Base-by-base conservation (phyloP, 148 eudicot species). In the Salicornia ramosissima region DNA sequence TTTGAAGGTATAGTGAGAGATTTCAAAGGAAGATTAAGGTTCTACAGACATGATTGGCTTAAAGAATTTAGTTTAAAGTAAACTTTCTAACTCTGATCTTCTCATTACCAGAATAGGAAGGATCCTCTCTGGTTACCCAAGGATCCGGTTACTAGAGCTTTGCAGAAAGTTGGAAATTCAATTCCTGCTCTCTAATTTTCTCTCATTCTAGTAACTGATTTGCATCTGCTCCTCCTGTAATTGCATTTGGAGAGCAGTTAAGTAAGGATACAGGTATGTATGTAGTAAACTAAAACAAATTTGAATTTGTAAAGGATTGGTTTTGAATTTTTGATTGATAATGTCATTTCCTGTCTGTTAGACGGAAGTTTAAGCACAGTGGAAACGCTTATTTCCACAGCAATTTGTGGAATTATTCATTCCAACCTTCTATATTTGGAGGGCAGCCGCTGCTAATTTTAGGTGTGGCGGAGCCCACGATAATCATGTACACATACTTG, bases 171-270 rank as follows among this genome's bases (percentile, higher is more conserved):
- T 46, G 51, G 19, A 46, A 13, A 45, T 6, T 6, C 18, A 1
- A 4, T 14, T 13, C 5, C 30, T 54, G 4, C 59, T 11, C 24
- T 34, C 49, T 36, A 8, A 34, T 24, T 24, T 50, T n/a, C n/a
- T n/a, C n/a, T n/a, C n/a, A n/a, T n/a, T 2, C 80, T 19, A 85
- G 81, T 59, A 81, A 83, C 49, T 85, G 85, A 61, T 87, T 87
- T 74, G 92, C 92, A 46, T 87, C 89, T 67, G 89, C 92, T 43
- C 92, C 85, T 85, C 92, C 92, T 60, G 92, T 87, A 42, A 83
- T 87, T 71, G 87, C 89, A 39, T 87, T 87, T 68, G 92, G 92
- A 36, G 92, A 82, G 75, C 89, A 87, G 45, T 58, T 87, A 71
- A 80, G 76, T 71, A 83, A 81, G 64, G 89, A 87, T 11, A 87